These are phyloP conservation scores for Wickerhamiella domercqiae DNA, from an alignment of 805 yeast genomes.

Conservation along the genomic window DNA sequence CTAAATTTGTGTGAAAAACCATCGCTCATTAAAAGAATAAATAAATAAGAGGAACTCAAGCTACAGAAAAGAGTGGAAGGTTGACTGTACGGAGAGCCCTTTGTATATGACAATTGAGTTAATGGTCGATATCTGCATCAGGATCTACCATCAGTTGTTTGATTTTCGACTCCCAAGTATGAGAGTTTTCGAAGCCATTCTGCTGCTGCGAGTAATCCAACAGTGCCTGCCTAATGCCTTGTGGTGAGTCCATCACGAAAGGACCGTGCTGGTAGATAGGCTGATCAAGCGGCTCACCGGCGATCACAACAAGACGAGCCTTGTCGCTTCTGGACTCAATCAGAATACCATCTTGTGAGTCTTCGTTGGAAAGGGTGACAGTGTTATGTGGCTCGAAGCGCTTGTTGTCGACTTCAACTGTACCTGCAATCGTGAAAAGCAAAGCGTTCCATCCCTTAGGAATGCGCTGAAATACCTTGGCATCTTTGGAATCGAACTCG, in stretches of 20 bases:
- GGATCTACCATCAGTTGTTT: no score
- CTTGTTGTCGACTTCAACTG: conserved; percentile 10
- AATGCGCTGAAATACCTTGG: conserved; percentile 12
- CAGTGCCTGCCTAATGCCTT: conserved; percentile 17
- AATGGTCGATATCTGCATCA: no score
- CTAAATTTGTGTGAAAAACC: no score
- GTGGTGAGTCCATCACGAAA: conserved; percentile 15
- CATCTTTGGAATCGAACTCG: conserved; percentile 8
- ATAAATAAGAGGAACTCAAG: no score
- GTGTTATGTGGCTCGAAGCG: conserved; percentile 1
- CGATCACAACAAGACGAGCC: neutral
- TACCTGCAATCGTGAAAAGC: conserved; percentile 19
- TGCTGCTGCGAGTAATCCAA: conserved; percentile 13
- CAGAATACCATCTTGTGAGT: no score
- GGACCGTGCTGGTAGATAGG: conserved; percentile 19
- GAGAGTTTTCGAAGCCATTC: conserved; percentile 16
- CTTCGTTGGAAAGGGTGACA: no score
- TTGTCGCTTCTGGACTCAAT: no score
- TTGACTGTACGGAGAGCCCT: no score
- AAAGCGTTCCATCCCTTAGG: conserved; percentile 22
- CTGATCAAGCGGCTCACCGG: conserved; percentile 16
- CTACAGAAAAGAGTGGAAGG: no score
- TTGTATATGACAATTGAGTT: no score
- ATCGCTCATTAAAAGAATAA: no score
- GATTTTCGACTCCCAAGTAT: no score